Evolutionary conservation across 73 alveolate genomes (phyloP), one percentile per base, ranked within the genome.

Genomic region (Symbiodinium natans): DNA sequence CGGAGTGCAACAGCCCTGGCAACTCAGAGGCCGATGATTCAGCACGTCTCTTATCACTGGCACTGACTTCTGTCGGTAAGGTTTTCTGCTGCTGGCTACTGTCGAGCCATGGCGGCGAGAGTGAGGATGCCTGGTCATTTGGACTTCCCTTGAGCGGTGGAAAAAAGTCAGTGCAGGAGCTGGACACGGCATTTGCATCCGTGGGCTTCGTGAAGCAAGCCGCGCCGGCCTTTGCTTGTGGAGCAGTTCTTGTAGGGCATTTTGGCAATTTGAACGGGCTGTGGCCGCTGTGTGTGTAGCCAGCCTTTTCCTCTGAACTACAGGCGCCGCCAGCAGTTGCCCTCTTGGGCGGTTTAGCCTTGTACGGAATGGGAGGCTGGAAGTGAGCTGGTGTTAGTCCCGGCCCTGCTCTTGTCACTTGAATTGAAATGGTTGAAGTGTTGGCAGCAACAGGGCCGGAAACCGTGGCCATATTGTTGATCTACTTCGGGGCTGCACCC

Each of bases 361-460:
- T 90, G 21, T 90, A 90, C 33, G 39, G 56, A n/a, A 71, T 85
- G 36, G 97, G 97, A 90, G 97, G 95, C 95, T 25, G 75, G 71
- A 34, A 23, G 80, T 29, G 33, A 46, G n/a, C n/a, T n/a, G n/a
- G n/a, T n/a, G n/a, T n/a, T n/a, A n/a, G n/a, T n/a, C n/a, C n/a
- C n/a, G n/a, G n/a, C n/a, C n/a, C n/a, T n/a, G n/a, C n/a, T n/a
- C n/a, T n/a, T n/a, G n/a, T n/a, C n/a, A n/a, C n/a, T n/a, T n/a
- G n/a, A n/a, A n/a, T n/a, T n/a, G n/a, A n/a, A n/a, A n/a, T n/a
- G n/a, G n/a, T n/a, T n/a, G n/a, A n/a, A n/a, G n/a, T n/a, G n/a
- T n/a, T n/a, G n/a, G n/a, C n/a, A n/a, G n/a, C 2, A n/a, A 7
- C 40, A 89, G 95, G 97, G 31, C 97, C 97, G 2, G 89, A 90